Percentiles rank a stretch among this genome's conserved stretches.
phyloP scores from a whole-genome alignment of 306 rosid species.

The Cicer pinnatifidum region DNA sequence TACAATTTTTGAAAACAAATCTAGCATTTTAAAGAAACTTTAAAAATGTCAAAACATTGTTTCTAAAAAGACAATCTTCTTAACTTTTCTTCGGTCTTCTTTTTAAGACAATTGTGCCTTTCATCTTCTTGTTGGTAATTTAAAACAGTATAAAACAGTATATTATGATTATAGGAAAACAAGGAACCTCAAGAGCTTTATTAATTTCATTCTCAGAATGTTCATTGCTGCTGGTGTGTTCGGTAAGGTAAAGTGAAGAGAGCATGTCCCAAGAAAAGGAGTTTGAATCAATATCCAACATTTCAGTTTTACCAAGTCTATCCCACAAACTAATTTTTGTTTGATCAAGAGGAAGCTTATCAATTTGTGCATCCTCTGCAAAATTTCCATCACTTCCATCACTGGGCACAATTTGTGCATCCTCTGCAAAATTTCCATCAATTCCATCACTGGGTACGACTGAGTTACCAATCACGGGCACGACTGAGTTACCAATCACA shows the following conservation, averaged over 20 bases:
- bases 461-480: too few species aligned
- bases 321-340: slow-evolving; percentile 83
- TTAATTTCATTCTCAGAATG: slow-evolving; percentile 87
- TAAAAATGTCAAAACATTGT: too few species aligned
- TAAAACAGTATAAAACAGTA: background rate
- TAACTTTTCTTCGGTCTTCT: too few species aligned
- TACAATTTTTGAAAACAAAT: too few species aligned
- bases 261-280: slow-evolving; percentile 82
- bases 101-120: too few species aligned
- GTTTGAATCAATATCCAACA: slow-evolving; percentile 73
- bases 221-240: slow-evolving; percentile 69
- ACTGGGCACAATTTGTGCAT: too few species aligned
- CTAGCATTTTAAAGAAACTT: too few species aligned
- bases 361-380: slow-evolving; percentile 47
- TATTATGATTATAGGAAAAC: slow-evolving; percentile 32
- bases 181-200: slow-evolving; percentile 78
- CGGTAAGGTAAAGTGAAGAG: slow-evolving; percentile 85
- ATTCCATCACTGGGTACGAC: too few species aligned
- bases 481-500: slow-evolving; percentile 32
- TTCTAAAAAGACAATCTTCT: too few species aligned
- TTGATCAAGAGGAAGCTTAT: slow-evolving; percentile 53
- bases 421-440: too few species aligned
- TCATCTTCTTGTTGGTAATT: too few species aligned
- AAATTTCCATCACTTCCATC: slow-evolving; percentile 64
- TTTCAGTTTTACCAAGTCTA: slow-evolving; percentile 84